These are phyloP conservation scores for Botrytis sinoallii DNA, from an alignment of 2,329 filamentous ascomycete genomes.

Conservation along the genomic window DNA sequence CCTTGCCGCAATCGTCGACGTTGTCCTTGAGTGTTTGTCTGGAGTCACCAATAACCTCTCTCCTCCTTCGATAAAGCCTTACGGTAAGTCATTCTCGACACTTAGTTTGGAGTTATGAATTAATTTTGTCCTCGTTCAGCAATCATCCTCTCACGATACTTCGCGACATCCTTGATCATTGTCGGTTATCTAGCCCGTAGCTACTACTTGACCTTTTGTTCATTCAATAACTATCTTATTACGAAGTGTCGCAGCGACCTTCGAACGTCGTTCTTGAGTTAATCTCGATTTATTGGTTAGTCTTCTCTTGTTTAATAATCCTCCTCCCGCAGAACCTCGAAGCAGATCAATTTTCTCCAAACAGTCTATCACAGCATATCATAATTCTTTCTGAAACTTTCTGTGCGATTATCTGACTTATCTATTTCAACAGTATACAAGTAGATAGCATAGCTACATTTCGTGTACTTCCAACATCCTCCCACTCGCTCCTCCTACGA, in stretches of 20 bases:
- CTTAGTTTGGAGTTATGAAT: not conserved
- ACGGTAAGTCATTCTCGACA: not conserved
- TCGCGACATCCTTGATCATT: not conserved
- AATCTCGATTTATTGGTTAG: not conserved
- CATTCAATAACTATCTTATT: not conserved
- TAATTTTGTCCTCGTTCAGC: not conserved
- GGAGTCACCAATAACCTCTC: not conserved
- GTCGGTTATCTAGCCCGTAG: not conserved
- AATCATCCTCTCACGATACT: not conserved
- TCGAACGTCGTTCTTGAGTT: not conserved
- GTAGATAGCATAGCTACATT: not conserved
- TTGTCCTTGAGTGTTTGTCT: not conserved
- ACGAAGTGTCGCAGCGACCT: not conserved
- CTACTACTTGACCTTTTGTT: not conserved
- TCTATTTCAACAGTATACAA: not conserved
- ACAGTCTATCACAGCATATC: not conserved
- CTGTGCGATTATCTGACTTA: not conserved
- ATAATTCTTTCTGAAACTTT: not conserved
- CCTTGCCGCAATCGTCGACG: not conserved
- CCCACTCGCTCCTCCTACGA: not conserved
- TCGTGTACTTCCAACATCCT: not conserved
- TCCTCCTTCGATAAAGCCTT: not conserved
- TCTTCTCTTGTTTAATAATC: not conserved
- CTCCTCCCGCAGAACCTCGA: fast-evolving
- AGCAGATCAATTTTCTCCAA: not conserved